Conservation (phyloP, 257 asterid genomes). For the Nicotiana benthamiana region DNA sequence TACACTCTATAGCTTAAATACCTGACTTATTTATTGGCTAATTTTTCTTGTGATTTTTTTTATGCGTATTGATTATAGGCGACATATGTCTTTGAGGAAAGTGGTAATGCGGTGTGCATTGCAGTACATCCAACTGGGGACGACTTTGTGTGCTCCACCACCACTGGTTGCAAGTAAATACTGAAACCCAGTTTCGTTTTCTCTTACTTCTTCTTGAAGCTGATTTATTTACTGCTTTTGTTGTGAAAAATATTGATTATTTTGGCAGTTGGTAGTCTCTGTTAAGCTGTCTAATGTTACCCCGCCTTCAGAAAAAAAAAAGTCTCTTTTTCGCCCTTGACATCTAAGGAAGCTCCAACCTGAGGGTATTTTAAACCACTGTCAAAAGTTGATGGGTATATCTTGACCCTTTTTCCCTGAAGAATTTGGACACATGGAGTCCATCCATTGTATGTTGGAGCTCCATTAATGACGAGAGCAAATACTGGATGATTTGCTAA, state of each 20-base stretch:
- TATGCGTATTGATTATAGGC: slow-evolving; percentile 35
- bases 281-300: no score
- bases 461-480: no score
- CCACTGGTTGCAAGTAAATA: slow-evolving; percentile 85
- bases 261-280: not conserved
- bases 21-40: not conserved
- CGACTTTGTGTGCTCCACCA: slow-evolving; percentile 73
- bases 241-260: not conserved
- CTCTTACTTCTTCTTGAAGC: not conserved
- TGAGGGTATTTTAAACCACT: no score
- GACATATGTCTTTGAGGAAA: slow-evolving; percentile 56
- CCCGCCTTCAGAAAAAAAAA: no score
- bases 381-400: no score
- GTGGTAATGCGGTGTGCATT: slow-evolving; percentile 54
- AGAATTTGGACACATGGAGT: no score
- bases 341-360: no score
- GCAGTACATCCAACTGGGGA: slow-evolving; percentile 87
- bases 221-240: not conserved
- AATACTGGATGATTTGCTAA: no score
- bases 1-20: no score
- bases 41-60: not conserved
- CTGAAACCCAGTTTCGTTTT: not conserved
- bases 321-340: no score
- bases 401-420: no score
- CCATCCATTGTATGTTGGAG: no score